Evolutionary conservation across 768 basidiomycete genomes (phyloP), one percentile per base, ranked within the genome.

Genomic region (Calocybe gangraenosa): DNA sequence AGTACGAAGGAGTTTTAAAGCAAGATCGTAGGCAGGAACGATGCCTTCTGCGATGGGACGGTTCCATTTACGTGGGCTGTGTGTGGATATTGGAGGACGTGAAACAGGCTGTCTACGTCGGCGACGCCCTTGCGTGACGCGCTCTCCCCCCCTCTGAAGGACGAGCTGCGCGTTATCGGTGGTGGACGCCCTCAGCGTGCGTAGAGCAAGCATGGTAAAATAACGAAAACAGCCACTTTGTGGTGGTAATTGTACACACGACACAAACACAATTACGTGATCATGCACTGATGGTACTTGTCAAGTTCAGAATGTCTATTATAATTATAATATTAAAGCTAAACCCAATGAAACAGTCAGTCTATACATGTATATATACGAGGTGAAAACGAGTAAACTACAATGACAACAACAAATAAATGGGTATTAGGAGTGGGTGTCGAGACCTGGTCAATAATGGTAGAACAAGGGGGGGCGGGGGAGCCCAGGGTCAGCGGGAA

Each of bases 11-110:
- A 83, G 70, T 48, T 78, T 70, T 35, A 97, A 65, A 1, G 94
- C 92, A 44, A 86, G 76, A 65, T 98, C 95, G 57, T 92, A 96
- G 3, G 81, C 86, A 2, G 85, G 85, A 20, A 90, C 63, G 7
- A 82, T 74, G 5, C 84, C 84, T 17, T 62, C 60, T 10, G 69
- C 73, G 3, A 90, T 61, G 3, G 87, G 83, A 13, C 76, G 57
- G 38, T 78, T 79, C 84, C 84, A 90, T 62, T 76, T 61, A 18
- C 78, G 70, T 2, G 82, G 83, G 1, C 64, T 65, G 34, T 67
- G 65, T 7, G 73, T 58, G 18, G 74, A 75, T 39, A 84, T 82
- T 11, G 61, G 49, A 3, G 84, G 76, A 15, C 85, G 71, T 25
- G 54, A 50, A 22, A 58, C 52, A 15, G 42, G 54, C 13, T 22